Evolutionary conservation across 164 flowering plant genomes (phyloP), one percentile per base, ranked within the genome.

Genomic region (grape (Vitis vinifera)): DNA sequence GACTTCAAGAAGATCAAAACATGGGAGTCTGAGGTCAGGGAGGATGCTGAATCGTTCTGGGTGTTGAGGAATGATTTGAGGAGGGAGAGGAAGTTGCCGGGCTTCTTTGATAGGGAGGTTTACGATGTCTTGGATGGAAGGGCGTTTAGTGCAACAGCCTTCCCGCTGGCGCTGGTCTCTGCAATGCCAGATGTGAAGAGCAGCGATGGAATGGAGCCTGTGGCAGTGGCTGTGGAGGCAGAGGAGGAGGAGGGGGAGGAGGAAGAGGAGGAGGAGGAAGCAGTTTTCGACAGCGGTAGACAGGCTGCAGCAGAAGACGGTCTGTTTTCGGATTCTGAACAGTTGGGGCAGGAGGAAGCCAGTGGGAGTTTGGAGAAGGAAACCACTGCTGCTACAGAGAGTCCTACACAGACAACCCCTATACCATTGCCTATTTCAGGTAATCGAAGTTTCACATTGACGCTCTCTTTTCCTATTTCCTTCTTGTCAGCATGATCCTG

Each of bases 101-200:
- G 91, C 1, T 88, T 85, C 48, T 91, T 89, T 59, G 92, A 89
- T 68, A 75, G 81, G 61, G 91, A 86, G 66, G 89, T 91, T 14
- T 91, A 78, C 65, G 88, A 89, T 67, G 74, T 82, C 10, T 73
- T 88, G 72, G 84, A 82, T 13, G 84, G 85, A 2, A 72, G 65
- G 55, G 74, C 37, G 13, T 61, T 48, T 0, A 44, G 55, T 58
- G 74, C 9, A 12, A 53, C 61, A 8, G 74, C n/a, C 3, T 51
- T 57, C 37, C 76, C 76, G 5, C 73, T 77, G 44, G 72, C 75
- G 3, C 48, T 68, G 60, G 62, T 60, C 62, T n/a, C 75, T 0
- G 55, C 31, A 48, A 57, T 10, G 19, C 65, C 63, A 7, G 79
- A 74, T 65, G 70, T 48, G 8, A 65, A 71, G 14, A 37, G 60